Evolutionary conservation across 208 protist genomes (phyloP).

Genomic region (Leptomonas pyrrhocoris): DNA sequence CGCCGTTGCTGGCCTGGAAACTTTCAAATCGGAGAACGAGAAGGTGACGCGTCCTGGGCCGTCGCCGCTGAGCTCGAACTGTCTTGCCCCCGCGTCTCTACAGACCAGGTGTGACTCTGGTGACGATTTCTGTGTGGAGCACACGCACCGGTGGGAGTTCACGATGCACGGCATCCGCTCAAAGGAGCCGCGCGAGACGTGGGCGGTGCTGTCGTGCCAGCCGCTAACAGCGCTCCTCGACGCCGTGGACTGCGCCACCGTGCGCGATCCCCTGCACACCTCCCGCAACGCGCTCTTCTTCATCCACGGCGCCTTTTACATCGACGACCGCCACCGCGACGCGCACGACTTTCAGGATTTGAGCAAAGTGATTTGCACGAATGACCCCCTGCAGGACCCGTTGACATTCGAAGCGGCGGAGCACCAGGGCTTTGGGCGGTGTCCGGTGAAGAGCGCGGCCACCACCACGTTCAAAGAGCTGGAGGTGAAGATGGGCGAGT

Average conservation of each 20-base stretch:
- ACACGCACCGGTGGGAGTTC: conserved; percentile 85
- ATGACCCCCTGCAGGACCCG: conserved; percentile 34
- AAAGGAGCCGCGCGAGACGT: conserved; percentile 49
- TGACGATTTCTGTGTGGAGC: conserved; percentile 73
- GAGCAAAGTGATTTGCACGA: conserved; percentile 48
- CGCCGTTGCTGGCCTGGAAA: conserved; percentile 25
- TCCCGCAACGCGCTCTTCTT: conserved; percentile 76
- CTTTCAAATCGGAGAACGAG: conserved; percentile 28
- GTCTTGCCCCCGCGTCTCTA: conserved; percentile 35
- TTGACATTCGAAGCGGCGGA: conserved; percentile 1
- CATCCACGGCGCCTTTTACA: conserved; percentile 80
- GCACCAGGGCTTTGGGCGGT: conserved; percentile 57
- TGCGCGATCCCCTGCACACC: conserved; percentile 26
- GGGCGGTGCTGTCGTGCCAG: conserved; percentile 82
- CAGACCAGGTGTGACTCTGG: conserved; percentile 41
- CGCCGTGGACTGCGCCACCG: conserved; percentile 55
- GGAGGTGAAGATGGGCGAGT: conserved; percentile 65
- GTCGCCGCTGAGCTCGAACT: conserved; percentile 17
- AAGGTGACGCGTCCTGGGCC: not conserved
- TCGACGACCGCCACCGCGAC: conserved; percentile 74
- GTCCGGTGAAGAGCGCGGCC: conserved; percentile 64
- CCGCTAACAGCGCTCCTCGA: conserved; percentile 71
- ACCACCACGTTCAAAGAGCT: conserved; percentile 76
- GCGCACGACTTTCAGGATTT: conserved; percentile 62
- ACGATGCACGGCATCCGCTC: conserved; percentile 41